Base-by-base conservation (phyloP, 2,329 filamentous ascomycete genomes). In the Metarhizium album region DNA sequence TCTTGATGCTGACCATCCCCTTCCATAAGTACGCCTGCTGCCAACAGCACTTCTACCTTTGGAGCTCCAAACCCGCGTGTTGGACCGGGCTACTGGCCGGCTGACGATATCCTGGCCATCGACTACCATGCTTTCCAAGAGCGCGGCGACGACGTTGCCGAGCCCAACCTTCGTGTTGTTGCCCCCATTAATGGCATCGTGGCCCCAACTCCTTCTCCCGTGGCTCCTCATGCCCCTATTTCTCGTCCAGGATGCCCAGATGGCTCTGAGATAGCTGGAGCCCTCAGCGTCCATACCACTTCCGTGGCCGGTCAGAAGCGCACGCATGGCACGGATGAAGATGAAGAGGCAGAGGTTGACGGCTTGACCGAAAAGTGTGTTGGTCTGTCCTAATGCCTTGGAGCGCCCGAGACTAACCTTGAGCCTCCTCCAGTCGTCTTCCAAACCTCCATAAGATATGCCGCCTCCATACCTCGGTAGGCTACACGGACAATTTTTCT, bases 381-480 rank as follows among this genome's bases (percentile, higher is more conserved):
- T 52, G 20, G 47, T 52, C 50, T 47, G 31, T 46, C 50, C 47
- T 18, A 43, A 23, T 42, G 40, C 40, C 35, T 33, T 29, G 37
- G 47, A 49, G 47, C 48, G 37, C 24, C n/a, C 20, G 20, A 49
- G 47, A 52, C 50, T 52, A 46, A 52, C 47, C 40, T 24, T 43
- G 40, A 14, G 20, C 22, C 40, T 43, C 20, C 20, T 27, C 20
- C 40, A 43, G 40, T 18, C 40, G 16, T 43, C 22, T 24, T 24
- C 22, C 22, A 24, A 24, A 14, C 22, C 40, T 43, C 9, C 7
- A 43, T 8, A 24, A 23, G 11, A 24, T 13, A 23, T 43, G 6
- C 20, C 20, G 7, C 22, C 20, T 24, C 22, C 3, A 24, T 24
- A 9, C 9, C 40, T n/a, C 22, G 14, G 7, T 5, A 11, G 11